Evolutionary conservation across 2,329 filamentous ascomycete species (phyloP), one percentile per base, ranked within the genome.

Genomic region (Didymella glomerata): DNA sequence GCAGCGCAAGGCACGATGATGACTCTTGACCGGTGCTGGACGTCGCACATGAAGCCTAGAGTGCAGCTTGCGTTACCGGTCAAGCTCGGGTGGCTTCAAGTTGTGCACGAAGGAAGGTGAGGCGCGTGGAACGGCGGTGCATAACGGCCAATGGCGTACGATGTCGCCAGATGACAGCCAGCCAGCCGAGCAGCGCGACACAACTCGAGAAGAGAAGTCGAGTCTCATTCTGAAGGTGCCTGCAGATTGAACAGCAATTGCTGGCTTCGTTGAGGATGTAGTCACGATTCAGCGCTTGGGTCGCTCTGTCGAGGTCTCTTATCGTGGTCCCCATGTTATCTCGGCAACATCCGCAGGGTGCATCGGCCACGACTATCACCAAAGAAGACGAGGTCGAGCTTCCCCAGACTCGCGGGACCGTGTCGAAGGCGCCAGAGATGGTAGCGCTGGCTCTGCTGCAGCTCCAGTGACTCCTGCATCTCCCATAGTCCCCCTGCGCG

Each of bases 61-160:
- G 54, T 52, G 61, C 54, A 66, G 62, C 60, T 64, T 61, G 65
- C 63, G 61, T 54, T 44, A 68, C 69, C 69, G 70, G 71, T 71
- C 66, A 73, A 54, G 49, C 41, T 63, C 56, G 61, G 50, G 51
- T 41, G 58, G 48, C 48, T 41, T 56, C 54, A 54, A 41, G 52
- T 59, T 59, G 57, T 49, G 49, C 51, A 44, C 46, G 34, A 48
- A 51, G 34, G 30, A 54, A 55, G 58, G 40, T 49, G 54, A 57
- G 58, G 53, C 53, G 61, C 54, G 62, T 54, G 55, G 58, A 65
- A n/a, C n/a, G n/a, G n/a, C n/a, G n/a, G n/a, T n/a, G 67, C 64
- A 56, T 40, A 18, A 40, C 18, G 50, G 42, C 49, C 57, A 66
- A 66, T 66, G 62, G 55, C 59, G 61, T 65, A 60, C 50, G 47